phyloP scores from a whole-genome alignment of 257 asterid species.

The Fraxinus anomala region DNA sequence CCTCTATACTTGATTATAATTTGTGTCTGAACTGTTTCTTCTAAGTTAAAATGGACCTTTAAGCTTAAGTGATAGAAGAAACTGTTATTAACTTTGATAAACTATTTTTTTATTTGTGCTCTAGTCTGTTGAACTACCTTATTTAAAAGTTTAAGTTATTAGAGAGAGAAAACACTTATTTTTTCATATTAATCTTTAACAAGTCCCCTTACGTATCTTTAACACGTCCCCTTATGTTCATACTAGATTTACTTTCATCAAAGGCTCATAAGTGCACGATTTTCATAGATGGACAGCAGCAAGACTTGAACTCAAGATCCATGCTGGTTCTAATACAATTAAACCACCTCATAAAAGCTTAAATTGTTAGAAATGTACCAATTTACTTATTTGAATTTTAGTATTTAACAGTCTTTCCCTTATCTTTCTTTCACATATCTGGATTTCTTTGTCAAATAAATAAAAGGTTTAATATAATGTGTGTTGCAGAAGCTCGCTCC shows the following conservation, averaged over 20 bases:
- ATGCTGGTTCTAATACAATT: background rate
- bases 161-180: background rate
- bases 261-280: background rate
- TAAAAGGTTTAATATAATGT: background rate
- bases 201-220: background rate
- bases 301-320: background rate
- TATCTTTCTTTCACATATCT: background rate
- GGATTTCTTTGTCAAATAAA: background rate
- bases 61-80: background rate
- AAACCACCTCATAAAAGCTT: background rate
- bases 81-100: background rate
- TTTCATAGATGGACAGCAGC: background rate
- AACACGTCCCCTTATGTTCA: background rate
- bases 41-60: background rate
- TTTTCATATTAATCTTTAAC: background rate
- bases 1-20: background rate
- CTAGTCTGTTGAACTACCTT: background rate
- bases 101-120: background rate
- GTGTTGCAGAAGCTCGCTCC: too few species aligned
- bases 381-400: too few species aligned
- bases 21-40: slow-evolving; percentile 3
- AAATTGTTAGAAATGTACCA: background rate
- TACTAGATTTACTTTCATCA: background rate
- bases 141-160: background rate
- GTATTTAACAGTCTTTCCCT: background rate